Base-by-base conservation (phyloP, 768 basidiomycete genomes). In the Dacryopinax spathularia region DNA sequence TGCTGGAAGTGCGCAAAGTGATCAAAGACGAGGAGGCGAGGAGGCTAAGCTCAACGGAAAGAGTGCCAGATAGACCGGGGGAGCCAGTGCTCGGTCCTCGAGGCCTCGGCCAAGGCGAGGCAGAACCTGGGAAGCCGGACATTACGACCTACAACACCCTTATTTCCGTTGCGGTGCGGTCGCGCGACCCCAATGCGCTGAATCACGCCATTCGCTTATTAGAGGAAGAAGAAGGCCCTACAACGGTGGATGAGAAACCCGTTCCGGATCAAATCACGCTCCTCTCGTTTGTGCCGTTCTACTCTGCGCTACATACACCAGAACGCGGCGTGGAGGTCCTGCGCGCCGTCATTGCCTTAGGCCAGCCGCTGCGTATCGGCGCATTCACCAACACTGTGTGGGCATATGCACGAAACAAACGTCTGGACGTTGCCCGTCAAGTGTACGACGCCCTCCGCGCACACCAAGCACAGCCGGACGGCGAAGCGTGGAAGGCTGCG, bases 341-440 rank as follows among this genome's bases (percentile, higher is more conserved):
- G 6, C 67, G 71, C 43, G 79, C 75, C 69, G 82, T 90, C 76
- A 72, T 75, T 60, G 74, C 79, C 34, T 79, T 82, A 37, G 75
- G 73, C 29, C 62, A 82, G 59, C 77, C 80, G 36, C 69, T 90
- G 16, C 82, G 82, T 6, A 66, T 87, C 22, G 85, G 86, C 36
- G 86, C 84, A 12, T 69, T 86, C 67, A 91, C 91, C 69, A 78
- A 82, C 6, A 83, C 81, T 68, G 74, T 92, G 9, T 87, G 83
- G 84, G 85, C 85, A 0, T 90, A 81, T 72, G 81, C 80, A 18
- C 75, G 75, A 35, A 79, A 78, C 60, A 73, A 76, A 15, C 80
- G 78, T 20, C 68, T 84, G 22, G 82, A 86, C 62, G 66, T 86
- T n/a, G 83, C 82, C 1, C 70, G 73, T 63, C 75, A 77, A 65